These are phyloP conservation scores for Groenewaldozyma sp. DNA, from an alignment of 1,139 yeast species.

Conservation along the genomic window DNA sequence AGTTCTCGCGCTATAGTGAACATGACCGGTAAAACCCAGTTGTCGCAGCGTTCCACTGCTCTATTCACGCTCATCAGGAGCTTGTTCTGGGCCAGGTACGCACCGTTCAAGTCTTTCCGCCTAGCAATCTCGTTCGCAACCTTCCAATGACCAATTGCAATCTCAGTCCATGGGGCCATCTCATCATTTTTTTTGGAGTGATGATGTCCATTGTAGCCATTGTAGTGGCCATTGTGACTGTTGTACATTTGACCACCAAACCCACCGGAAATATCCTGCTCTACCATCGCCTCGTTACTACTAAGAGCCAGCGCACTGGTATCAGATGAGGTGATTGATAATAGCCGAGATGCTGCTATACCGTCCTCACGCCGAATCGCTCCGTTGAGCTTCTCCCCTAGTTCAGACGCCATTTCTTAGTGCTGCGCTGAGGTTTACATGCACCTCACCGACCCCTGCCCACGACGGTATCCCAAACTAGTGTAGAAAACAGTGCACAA, in stretches of 20 bases:
- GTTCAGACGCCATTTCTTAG: conserved; percentile 5
- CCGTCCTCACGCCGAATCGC: conserved; percentile 19
- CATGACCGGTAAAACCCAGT: conserved; percentile 60
- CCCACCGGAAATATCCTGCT: conserved; percentile 13
- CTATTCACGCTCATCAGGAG: conserved; percentile 34
- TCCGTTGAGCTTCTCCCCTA: conserved; percentile 14
- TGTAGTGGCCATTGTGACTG: too few species aligned
- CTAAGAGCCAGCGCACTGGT: conserved; percentile 15
- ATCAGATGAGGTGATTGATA: conserved; percentile 19
- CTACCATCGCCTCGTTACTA: conserved; percentile 19
- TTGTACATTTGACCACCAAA: too few species aligned
- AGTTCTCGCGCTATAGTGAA: conserved; percentile 49
- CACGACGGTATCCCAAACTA: too few species aligned
- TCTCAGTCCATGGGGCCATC: conserved; percentile 20
- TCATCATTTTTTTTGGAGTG: conserved; percentile 9
- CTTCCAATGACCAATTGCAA: conserved; percentile 23
- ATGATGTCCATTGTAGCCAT: too few species aligned
- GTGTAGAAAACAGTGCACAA: too few species aligned
- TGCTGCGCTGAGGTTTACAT: too few species aligned
- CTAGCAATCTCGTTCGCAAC: conserved; percentile 20
- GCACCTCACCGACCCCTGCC: too few species aligned
- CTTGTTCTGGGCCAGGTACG: conserved; percentile 22
- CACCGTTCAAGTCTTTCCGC: conserved; percentile 20
- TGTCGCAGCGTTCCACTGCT: conserved; percentile 51
- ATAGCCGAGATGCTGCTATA: conserved; percentile 16